Evolutionary conservation across 768 basidiomycete genomes (phyloP), one percentile per base, ranked within the genome.

Genomic region (Macrolepiota fuliginosa): DNA sequence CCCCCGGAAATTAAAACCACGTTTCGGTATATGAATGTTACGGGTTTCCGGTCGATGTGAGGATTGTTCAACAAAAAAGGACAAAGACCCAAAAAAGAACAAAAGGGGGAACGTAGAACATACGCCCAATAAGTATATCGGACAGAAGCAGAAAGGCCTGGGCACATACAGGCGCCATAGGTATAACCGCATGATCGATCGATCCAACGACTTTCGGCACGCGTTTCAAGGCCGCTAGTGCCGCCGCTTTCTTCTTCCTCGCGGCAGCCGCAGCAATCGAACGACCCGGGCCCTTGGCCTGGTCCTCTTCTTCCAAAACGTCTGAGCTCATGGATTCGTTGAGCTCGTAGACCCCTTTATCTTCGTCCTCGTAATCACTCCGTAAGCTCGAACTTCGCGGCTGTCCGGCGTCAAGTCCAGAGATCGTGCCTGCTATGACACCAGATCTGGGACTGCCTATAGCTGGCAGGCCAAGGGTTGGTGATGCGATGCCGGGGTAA

Each of bases 121-220:
- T 25, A 10, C 15, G 32, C 13, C 24, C 25, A 35, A 39, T 59
- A 17, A 42, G 25, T n/a, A 27, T 47, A 24, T 37, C 7, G 29
- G 46, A 39, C 12, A 52, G n/a, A 62, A 42, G 39, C 59, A 25
- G 58, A 52, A 40, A 52, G 45, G 15, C 4, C 29, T 42, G 32
- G 51, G 56, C 39, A 76, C 90, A 66, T 67, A 92, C 92, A 35
- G 92, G 91, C 27, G 91, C 90, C 83, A 92, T 84, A 24, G 92
- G 91, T 36, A 92, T 73, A 2, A 96, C 70, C 0, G 90, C 79
- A 72, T 96, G 94, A 58, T 94, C 84, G 58, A 92, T 86, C 13
- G 86, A 85, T 2, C 94, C 94, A 0, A 87, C 80, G 10, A 94
- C 90, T 50, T 78, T 71, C 17, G 76, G 64, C 7, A 72, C 74